Evolutionary conservation across 352 stramenopile genomes (phyloP).

Genomic region (Phytophthora sansomeana): DNA sequence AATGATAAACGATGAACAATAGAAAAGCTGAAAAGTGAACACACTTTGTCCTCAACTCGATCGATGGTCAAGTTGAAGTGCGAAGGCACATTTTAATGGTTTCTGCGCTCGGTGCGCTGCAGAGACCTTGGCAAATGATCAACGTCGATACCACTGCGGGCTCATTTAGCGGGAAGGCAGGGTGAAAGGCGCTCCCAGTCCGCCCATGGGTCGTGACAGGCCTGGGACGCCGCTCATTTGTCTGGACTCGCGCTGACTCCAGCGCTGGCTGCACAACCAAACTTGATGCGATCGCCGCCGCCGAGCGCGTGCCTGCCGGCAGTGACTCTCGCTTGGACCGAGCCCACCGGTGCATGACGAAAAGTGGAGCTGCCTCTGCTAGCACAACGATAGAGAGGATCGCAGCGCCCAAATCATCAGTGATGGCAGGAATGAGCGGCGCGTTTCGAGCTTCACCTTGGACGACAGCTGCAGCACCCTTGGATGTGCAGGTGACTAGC

Average conservation of each 20-base stretch:
- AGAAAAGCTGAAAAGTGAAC: constrained; percentile 7
- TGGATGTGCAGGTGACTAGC: constrained; percentile 14
- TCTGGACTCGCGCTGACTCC: constrained; percentile 18
- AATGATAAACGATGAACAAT: constrained; percentile 38
- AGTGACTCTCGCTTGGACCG: background rate
- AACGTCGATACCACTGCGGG: constrained; percentile 15
- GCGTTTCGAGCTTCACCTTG: constrained; percentile 17
- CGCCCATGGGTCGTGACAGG: constrained; percentile 10
- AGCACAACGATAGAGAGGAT: constrained; percentile 15
- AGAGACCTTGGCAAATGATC: constrained; percentile 7
- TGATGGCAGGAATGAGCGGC: constrained; percentile 18
- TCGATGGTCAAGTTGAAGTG: constrained; percentile 17
- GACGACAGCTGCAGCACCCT: constrained; percentile 32
- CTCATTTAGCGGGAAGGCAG: constrained; percentile 30
- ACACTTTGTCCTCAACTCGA: background rate
- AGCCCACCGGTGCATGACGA: no score
- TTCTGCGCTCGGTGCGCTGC: background rate
- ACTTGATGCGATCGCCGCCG: background rate
- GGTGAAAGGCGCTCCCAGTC: constrained; percentile 15
- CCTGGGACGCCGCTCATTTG: constrained; percentile 22
- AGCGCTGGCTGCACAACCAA: constrained; percentile 6
- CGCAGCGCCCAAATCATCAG: constrained; percentile 7
- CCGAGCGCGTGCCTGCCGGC: background rate
- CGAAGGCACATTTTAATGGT: background rate
- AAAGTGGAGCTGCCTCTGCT: no score